Conservation (phyloP, 1,139 yeast species). For the Candida neerlandica region DNA sequence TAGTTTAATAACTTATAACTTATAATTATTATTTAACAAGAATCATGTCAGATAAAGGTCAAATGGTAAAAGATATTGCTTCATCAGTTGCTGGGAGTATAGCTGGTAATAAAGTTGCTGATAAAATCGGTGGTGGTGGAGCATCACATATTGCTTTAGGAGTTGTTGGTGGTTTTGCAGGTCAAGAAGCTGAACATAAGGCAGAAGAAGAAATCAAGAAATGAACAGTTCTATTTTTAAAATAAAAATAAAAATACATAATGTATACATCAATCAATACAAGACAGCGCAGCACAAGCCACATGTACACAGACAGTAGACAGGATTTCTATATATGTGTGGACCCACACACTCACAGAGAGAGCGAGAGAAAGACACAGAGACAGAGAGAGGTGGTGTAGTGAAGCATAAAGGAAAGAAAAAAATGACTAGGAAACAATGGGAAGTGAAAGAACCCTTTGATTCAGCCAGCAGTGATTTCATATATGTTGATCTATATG, state of each 20-base stretch:
- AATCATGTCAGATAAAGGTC: constrained; percentile 12
- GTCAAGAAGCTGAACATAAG: constrained; percentile 33
- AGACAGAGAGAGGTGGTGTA: too few relatives aligned
- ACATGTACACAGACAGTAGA: neutral
- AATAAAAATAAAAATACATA: neutral
- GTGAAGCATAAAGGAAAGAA: too few relatives aligned
- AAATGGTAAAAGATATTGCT: constrained; percentile 30
- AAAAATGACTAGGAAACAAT: neutral
- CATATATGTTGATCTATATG: neutral
- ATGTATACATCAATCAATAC: neutral
- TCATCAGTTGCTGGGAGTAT: constrained; percentile 35
- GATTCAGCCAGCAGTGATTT: neutral
- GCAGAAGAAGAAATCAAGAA: constrained; percentile 24
- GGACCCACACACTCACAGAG: too few relatives aligned
- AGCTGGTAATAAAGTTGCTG: constrained; percentile 40
- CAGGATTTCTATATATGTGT: too few relatives aligned
- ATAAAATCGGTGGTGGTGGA: constrained; percentile 33
- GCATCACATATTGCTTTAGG: constrained; percentile 40
- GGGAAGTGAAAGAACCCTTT: neutral
- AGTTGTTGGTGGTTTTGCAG: constrained; percentile 37
- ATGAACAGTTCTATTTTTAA: constrained; percentile 1
- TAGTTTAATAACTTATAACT: neutral
- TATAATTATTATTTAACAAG: too few relatives aligned
- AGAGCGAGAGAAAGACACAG: too few relatives aligned
- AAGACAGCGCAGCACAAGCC: too few relatives aligned